Base-by-base conservation (phyloP, 2,329 filamentous ascomycete genomes). In the Fusarium mangiferae region DNA sequence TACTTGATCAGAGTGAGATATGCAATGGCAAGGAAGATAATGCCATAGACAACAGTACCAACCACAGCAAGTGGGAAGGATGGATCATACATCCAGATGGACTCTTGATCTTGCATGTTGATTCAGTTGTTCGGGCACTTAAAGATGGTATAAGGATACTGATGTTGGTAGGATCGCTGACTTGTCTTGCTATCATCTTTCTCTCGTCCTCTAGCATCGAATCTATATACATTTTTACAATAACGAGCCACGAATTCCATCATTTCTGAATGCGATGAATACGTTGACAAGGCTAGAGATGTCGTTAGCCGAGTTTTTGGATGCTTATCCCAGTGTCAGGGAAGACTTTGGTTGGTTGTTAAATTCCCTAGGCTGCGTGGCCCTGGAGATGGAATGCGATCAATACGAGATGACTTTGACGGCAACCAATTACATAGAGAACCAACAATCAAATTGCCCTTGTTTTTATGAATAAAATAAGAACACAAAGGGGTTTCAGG, bases 61-160 rank as follows among this genome's bases (percentile, higher is more conserved):
- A 85, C 68, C 42, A 86, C 78, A 45, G 85, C 81, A 10, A 84
- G 81, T 8, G 84, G 71, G 15, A 84, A 79, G 35, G 84, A 85
- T n/a, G 85, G 83, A 24, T 80, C 74, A 73, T 86, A 87, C 67
- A 83, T 82, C 81, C 84, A 87, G 26, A 86, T 80, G 55, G 58
- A 74, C 20, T 74, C 64, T 26, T 74, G 66, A 24, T 77, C 70
- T 45, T 74, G 66, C 78, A 81, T 82, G 22, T 59, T 51, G n/a
- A 30, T 46, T 38, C 26, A 13, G 41, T 52, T 18, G 3, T 35
- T 51, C 20, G 26, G 51, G 26, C 20, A 26, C 41, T 24, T n/a
- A 14, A 45, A 13, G 28, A 52, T n/a, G 17, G 26, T 30, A 58
- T 20, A 44, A 28, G 20, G 44, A 45, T 45, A 6, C 14, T 8